Evolutionary conservation across 1,284 basidiomycete species (phyloP).

Genomic region (Fomitopsis schrenkii): DNA sequence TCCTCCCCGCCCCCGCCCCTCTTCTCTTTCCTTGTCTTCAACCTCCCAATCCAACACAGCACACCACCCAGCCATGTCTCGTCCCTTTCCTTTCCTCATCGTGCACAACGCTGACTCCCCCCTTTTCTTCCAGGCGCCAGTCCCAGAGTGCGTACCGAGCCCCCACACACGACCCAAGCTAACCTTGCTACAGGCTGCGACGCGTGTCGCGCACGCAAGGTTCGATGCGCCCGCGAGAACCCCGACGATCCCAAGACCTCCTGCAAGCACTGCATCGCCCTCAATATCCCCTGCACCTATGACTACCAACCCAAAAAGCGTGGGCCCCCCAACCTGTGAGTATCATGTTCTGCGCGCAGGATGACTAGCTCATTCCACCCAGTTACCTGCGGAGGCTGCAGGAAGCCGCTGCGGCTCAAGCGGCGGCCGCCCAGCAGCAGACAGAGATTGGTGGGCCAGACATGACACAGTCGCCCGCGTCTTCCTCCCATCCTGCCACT

Average conservation of each 20-base stretch:
- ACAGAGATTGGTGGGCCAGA: constrained; percentile 35
- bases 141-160: constrained; percentile 58
- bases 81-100: constrained; percentile 14
- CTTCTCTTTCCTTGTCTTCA: constrained; percentile 24
- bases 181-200: constrained; percentile 54
- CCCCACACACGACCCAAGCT: constrained; percentile 11
- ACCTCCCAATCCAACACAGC: constrained; percentile 12
- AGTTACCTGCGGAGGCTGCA: constrained; percentile 77
- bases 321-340: constrained; percentile 83
- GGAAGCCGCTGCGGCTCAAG: constrained; percentile 68
- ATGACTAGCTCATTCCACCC: constrained; percentile 6
- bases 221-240: constrained; percentile 74
- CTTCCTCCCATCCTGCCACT: constrained; percentile 34
- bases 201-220: constrained; percentile 80
- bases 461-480: constrained; percentile 43
- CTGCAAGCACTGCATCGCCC: constrained; percentile 81
- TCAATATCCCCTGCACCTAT: constrained; percentile 83
- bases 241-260: constrained; percentile 69
- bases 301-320: constrained; percentile 90
- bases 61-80: constrained; percentile 17
- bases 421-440: constrained; percentile 32
- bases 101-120: constrained; percentile 19
- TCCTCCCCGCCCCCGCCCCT: constrained; percentile 14
- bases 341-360: background rate
- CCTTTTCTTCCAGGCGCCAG: constrained; percentile 56